A percentile compares a stretch with the other conserved stretches of the same genome.
phyloP scores from a whole-genome alignment of 2,329 filamentous ascomycete genomes.

The Paracorniculantispora psalliotae region DNA sequence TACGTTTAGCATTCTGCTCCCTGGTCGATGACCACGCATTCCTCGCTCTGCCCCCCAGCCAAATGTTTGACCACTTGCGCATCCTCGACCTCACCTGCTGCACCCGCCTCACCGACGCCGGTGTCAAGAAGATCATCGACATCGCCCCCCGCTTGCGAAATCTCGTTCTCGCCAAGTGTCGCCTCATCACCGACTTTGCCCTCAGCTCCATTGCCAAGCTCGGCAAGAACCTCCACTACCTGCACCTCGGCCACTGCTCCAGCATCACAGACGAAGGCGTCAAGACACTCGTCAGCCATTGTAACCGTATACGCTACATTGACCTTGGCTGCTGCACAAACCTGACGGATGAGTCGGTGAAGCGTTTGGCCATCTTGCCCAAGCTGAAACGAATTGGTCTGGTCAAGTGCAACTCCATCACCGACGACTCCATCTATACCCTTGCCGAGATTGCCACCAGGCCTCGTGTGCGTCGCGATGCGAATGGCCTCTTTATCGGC shows the following conservation, averaged over 20 bases:
- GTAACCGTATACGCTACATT: constrained; percentile 94
- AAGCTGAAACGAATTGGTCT: constrained; percentile 93
- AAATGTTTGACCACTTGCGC: constrained; percentile 77
- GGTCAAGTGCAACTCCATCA: constrained; percentile 89
- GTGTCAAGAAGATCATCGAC: constrained; percentile 81
- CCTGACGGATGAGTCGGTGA: constrained; percentile 83
- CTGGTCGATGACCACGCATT: constrained; percentile 87
- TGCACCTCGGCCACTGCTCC: constrained; percentile 89
- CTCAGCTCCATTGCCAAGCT: constrained; percentile 83
- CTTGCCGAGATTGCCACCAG: constrained; percentile 66
- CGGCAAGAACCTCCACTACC: constrained; percentile 93
- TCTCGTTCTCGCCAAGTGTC: constrained; percentile 89
- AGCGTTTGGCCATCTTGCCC: constrained; percentile 75
- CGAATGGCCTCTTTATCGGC: constrained; percentile 40
- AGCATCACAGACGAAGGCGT: constrained; percentile 89
- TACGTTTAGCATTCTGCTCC: constrained; percentile 80
- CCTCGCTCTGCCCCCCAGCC: constrained; percentile 63
- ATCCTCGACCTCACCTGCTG: constrained; percentile 94
- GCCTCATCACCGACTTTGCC: constrained; percentile 82
- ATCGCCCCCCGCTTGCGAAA: constrained; percentile 86
- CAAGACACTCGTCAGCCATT: constrained; percentile 73
- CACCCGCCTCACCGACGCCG: constrained; percentile 73
- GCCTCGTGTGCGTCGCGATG: constrained; percentile 44
- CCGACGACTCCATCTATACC: constrained; percentile 81
- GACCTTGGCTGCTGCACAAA: constrained; percentile 92